Percentiles rank a stretch among this genome's conserved stretches.
phyloP scores from a whole-genome alignment of 129 eudicot genomes.

The Centrapalus pauciflorus region DNA sequence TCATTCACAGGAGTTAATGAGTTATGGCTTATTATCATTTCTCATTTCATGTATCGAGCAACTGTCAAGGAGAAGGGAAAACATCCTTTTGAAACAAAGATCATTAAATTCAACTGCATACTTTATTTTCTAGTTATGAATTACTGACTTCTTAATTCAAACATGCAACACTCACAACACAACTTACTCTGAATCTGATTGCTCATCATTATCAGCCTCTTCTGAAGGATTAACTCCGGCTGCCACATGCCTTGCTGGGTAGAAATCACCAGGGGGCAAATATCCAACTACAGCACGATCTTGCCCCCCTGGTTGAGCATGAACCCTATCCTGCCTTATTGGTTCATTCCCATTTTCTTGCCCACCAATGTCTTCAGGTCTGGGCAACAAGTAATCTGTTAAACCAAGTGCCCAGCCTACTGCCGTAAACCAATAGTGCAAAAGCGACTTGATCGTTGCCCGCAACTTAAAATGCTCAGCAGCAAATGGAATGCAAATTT shows the following conservation, averaged over 20 bases:
- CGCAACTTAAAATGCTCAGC: conserved; percentile 80
- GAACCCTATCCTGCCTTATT: conserved; percentile 58
- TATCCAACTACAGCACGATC: conserved; percentile 41
- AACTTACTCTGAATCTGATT: conserved; percentile 80
- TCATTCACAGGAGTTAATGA: too few species aligned
- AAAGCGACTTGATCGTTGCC: conserved; percentile 72
- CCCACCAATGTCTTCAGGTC: conserved; percentile 58
- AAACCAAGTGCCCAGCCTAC: conserved; percentile 91
- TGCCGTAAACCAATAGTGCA: conserved; percentile 83
- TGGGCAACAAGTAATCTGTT: conserved; percentile 68
- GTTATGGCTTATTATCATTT: too few species aligned
- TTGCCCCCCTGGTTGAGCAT: conserved; percentile 43
- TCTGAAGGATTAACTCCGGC: conserved; percentile 33
- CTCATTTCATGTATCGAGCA: too few species aligned
- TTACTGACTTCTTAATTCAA: too few species aligned
- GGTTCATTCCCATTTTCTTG: conserved; percentile 67
- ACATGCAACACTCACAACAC: not conserved
- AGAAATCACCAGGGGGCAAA: conserved; percentile 41
- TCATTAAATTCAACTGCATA: too few species aligned
- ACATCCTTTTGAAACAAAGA: too few species aligned
- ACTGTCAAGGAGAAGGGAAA: too few species aligned
- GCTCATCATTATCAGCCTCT: conserved; percentile 58
- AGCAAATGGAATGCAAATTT: conserved; percentile 94
- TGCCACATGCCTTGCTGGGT: conserved; percentile 43
- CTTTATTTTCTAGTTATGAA: too few species aligned